Evolutionary conservation across 23 red algal species (phyloP), one percentile per base, ranked within the genome.

Genomic region (Agarophyton chilense): DNA sequence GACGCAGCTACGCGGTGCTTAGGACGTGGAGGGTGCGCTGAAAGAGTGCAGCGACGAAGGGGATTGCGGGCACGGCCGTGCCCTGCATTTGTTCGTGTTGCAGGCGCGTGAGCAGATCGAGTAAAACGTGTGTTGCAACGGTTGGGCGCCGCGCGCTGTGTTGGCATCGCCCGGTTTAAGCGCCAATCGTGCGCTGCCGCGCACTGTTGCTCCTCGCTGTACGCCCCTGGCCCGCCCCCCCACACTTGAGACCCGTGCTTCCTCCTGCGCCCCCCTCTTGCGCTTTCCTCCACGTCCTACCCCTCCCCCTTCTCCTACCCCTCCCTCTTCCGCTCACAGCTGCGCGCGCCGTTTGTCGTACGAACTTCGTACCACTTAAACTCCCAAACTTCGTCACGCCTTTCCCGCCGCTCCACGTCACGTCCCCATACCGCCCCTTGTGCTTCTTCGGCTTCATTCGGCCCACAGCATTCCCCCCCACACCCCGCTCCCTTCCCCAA

Each of bases 21-120:
- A 95, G 66, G 93, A 95, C 57, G 79, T 89, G 29, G 93, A 95
- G 63, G 93, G 93, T 4, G 92, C 77, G 0, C 25, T 94, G n/a
- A 60, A 42, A 24, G 39, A 9, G 3, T 16, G 52, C 22, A 67
- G 76, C 29, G 83, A 0, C 28, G 58, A 74, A 11, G 45, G 25
- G 44, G 44, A 6, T 47, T 6, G 44, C 12, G 44, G n/a, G n/a
- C n/a, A n/a, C n/a, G n/a, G n/a, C n/a, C n/a, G n/a, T n/a, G n/a
- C n/a, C n/a, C n/a, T n/a, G 10, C 49, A 66, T 21, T 17, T 95
- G 34, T 90, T 72, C 31, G 44, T 95, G 9, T 85, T 95, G 26
- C 93, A 95, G 70, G 51, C 93, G 29, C 86, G 93, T 21, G 44
- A 78, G 34, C 79, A 86, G 60, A 78, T 94, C 36, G 65, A 72